Conservation (phyloP, 2,329 filamentous ascomycete species). For the Calonectria hongkongensis region DNA sequence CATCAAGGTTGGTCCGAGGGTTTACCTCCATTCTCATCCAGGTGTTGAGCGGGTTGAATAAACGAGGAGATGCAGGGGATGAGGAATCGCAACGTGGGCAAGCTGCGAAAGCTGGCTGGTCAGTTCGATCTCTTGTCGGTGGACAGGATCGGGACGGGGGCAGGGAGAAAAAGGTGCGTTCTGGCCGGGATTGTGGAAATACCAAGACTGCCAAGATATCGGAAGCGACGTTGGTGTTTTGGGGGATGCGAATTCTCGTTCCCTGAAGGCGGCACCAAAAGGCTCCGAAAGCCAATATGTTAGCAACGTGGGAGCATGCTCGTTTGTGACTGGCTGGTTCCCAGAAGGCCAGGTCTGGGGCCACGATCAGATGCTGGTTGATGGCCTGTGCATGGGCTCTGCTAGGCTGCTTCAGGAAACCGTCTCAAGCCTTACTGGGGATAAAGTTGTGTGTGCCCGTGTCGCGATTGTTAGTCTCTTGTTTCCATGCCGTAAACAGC, state of each 20-base stretch:
- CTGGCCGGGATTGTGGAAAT: neutral
- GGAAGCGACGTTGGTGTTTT: slow-evolving; percentile 22
- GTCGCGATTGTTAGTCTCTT: neutral
- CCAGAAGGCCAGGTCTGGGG: neutral
- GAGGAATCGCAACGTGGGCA: slow-evolving; percentile 8
- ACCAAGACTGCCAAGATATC: slow-evolving; percentile 11
- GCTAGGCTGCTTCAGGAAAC: slow-evolving; percentile 33
- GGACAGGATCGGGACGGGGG: neutral
- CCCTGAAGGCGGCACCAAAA: neutral
- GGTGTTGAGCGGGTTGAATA: neutral
- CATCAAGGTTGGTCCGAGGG: no score
- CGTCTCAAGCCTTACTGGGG: slow-evolving; percentile 47
- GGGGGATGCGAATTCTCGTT: neutral
- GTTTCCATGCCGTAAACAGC: slow-evolving; percentile 36
- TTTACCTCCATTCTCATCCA: no score
- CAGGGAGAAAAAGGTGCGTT: neutral
- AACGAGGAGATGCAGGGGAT: neutral
- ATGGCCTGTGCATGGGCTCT: slow-evolving; percentile 35
- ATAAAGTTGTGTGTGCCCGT: slow-evolving; percentile 48
- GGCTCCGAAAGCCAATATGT: slow-evolving; percentile 51
- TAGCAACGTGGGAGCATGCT: slow-evolving; percentile 46
- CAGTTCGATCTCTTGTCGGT: neutral
- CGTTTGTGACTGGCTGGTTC: slow-evolving; percentile 34
- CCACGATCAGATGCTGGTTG: slow-evolving; percentile 21
- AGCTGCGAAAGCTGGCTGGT: neutral